These are phyloP conservation scores for Lasiodiplodia theobromae DNA, from an alignment of 2,329 filamentous ascomycete species.

Conservation along the genomic window DNA sequence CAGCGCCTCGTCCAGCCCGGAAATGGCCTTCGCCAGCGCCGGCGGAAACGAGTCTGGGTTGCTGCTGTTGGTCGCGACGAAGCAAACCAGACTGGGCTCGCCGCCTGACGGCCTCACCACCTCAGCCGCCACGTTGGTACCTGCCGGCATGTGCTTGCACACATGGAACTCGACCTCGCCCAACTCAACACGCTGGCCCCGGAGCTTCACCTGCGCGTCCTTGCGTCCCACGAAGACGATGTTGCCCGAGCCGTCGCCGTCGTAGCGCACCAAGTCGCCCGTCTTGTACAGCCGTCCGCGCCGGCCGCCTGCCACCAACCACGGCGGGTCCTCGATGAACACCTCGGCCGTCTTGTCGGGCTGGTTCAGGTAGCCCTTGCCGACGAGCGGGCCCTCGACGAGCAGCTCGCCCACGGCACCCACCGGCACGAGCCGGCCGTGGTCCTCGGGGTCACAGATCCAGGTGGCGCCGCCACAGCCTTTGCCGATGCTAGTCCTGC, in stretches of 20 bases:
- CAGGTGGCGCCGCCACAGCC: slow-evolving; percentile 34
- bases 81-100: neutral
- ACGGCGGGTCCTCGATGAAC: slow-evolving; percentile 42
- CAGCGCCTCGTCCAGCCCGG: slow-evolving; percentile 26
- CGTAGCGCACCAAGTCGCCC: slow-evolving; percentile 32
- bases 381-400: slow-evolving; percentile 63
- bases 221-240: slow-evolving; percentile 68
- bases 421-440: slow-evolving; percentile 37
- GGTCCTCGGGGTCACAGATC: slow-evolving; percentile 41
- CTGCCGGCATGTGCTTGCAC: neutral
- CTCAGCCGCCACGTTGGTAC: slow-evolving; percentile 48
- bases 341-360: slow-evolving; percentile 34
- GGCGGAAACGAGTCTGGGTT: neutral
- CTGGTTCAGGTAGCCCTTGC: slow-evolving; percentile 42
- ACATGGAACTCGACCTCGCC: slow-evolving; percentile 48
- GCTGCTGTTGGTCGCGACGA: neutral
- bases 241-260: slow-evolving; percentile 32
- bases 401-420: slow-evolving; percentile 61
- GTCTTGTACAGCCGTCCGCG: slow-evolving; percentile 30
- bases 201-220: slow-evolving; percentile 51
- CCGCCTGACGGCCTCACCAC: slow-evolving; percentile 49
- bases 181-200: slow-evolving; percentile 47
- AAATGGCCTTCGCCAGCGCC: neutral
- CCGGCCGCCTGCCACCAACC: slow-evolving; percentile 44
- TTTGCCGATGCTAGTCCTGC: slow-evolving; percentile 29